A percentile compares a stretch with the other conserved stretches of the same genome.
These are phyloP conservation scores for Ascochyta viciae-villosae DNA, from an alignment of 2,329 filamentous ascomycete genomes.

Conservation along the genomic window DNA sequence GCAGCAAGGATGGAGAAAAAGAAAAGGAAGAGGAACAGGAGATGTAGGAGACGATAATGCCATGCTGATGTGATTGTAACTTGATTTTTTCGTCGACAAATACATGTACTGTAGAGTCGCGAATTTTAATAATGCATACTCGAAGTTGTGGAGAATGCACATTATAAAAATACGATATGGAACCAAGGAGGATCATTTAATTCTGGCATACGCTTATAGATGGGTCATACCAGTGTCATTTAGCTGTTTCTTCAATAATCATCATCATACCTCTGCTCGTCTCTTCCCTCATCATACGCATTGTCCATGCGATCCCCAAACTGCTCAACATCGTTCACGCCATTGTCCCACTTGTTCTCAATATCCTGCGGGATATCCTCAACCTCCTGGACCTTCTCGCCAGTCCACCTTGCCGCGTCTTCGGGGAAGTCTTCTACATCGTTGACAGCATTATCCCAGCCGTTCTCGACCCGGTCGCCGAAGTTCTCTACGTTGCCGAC, in stretches of 20 bases:
- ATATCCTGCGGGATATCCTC: constrained; percentile 36
- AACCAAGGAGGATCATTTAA: neutral
- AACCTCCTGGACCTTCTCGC: constrained; percentile 33
- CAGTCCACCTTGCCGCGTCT: constrained; percentile 31
- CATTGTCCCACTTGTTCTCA: constrained; percentile 33
- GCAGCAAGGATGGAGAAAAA: neutral
- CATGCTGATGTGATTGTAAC: neutral
- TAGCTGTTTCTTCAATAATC: constrained; percentile 9
- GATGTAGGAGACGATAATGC: neutral
- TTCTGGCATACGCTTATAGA: neutral
- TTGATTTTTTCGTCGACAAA: no score
- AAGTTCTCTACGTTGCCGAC: constrained; percentile 34
- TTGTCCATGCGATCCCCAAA: constrained; percentile 34
- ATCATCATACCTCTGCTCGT: constrained; percentile 35
- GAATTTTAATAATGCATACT: no score
- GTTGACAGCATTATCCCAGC: constrained; percentile 28
- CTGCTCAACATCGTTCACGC: constrained; percentile 21
- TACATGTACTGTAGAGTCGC: no score
- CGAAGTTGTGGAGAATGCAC: no score
- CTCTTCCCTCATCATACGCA: constrained; percentile 32
- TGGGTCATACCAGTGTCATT: no score
- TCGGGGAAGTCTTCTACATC: constrained; percentile 36
- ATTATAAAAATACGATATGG: no score
- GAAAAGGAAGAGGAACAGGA: neutral
- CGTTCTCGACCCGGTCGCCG: constrained; percentile 29